Evolutionary conservation across 208 protist genomes (phyloP).

Genomic region (Acanthamoeba culbertsoni): DNA sequence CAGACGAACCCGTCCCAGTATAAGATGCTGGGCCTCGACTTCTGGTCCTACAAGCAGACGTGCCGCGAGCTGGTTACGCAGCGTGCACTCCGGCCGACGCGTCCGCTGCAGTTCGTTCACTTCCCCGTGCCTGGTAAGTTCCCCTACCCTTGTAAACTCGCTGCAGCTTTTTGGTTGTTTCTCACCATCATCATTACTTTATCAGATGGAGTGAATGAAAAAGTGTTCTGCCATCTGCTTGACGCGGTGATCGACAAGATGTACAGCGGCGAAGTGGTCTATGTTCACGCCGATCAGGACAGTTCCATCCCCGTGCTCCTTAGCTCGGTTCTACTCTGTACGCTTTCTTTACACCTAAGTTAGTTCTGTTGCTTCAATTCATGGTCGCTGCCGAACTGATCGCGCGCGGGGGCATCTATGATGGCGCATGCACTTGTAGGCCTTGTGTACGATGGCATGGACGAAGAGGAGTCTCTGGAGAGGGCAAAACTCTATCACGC

Average conservation of each 20-base stretch:
- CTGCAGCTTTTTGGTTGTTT: neutral
- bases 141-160: neutral
- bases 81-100: neutral
- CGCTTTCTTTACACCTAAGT: neutral
- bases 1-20: constrained; percentile 7
- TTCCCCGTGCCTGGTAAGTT: neutral
- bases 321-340: neutral
- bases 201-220: neutral
- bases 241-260: neutral
- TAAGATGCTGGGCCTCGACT: neutral
- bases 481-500: neutral
- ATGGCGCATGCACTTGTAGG: neutral
- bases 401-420: too few relatives aligned
- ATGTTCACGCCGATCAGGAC: neutral
- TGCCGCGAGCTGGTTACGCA: neutral
- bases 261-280: neutral
- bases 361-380: neutral
- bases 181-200: neutral
- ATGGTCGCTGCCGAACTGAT: neutral
- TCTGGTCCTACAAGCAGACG: constrained; percentile 24
- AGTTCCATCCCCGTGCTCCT: neutral
- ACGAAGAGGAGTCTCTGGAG: neutral
- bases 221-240: neutral
- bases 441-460: neutral
- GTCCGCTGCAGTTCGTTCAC: neutral